A percentile compares a stretch with the other conserved stretches of the same genome.
phyloP scores from a whole-genome alignment of 768 basidiomycete species.

The Phlegmacium glaucopus region DNA sequence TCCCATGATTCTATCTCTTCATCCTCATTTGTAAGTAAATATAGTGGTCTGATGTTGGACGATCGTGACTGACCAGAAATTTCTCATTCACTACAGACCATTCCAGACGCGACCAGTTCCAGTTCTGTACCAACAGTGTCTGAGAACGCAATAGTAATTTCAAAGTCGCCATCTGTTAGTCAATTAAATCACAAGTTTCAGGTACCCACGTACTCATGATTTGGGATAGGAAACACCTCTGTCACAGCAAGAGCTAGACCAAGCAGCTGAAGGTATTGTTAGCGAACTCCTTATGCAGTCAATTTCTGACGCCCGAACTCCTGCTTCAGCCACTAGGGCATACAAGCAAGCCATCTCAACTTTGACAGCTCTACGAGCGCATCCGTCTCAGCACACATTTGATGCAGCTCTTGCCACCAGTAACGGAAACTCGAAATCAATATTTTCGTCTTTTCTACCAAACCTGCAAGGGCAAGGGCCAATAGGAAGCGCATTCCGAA shows the following conservation, averaged over 20 bases:
- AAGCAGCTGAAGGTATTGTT: slow-evolving; percentile 47
- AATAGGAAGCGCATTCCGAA: slow-evolving; percentile 65
- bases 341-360: slow-evolving; percentile 75
- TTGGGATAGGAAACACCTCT: slow-evolving; percentile 8
- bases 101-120: slow-evolving; percentile 14
- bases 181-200: neutral
- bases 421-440: slow-evolving; percentile 41
- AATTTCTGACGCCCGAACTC: neutral
- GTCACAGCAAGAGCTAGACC: slow-evolving; percentile 21
- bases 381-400: slow-evolving; percentile 52
- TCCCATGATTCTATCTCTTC: slow-evolving; percentile 28
- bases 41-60: neutral
- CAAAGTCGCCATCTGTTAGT: slow-evolving; percentile 13
- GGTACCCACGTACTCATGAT: neutral
- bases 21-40: slow-evolving; percentile 24
- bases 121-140: slow-evolving; percentile 11
- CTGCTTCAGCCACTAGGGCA: slow-evolving; percentile 58
- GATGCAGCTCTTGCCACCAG: slow-evolving; percentile 48
- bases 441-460: slow-evolving; percentile 66
- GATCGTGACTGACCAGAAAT: neutral
- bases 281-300: neutral
- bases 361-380: slow-evolving; percentile 59
- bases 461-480: slow-evolving; percentile 77
- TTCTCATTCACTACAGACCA: slow-evolving; percentile 11
- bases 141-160: slow-evolving; percentile 12